Conservation (phyloP, 805 yeast species). For the Starmerella ratchasimensis region DNA sequence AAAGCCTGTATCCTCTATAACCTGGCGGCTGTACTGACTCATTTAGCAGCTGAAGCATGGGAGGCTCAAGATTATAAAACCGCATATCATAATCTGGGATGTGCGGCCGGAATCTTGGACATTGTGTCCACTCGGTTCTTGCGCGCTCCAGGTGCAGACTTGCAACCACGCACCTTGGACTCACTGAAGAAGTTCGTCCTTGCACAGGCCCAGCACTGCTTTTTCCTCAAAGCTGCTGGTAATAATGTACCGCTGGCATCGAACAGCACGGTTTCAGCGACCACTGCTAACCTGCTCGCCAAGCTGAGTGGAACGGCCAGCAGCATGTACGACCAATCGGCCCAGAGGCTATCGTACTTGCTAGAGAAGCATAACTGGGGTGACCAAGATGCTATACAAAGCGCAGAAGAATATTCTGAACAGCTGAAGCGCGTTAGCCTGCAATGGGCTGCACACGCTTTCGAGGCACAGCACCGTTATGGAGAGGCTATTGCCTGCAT, state of each 20-base stretch:
- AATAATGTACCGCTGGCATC: too few relatives aligned
- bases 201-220: constrained; percentile 83
- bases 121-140: constrained; percentile 67
- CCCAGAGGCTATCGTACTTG: constrained; percentile 28
- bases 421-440: constrained; percentile 46
- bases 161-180: constrained; percentile 51
- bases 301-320: constrained; percentile 57
- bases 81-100: constrained; percentile 50
- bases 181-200: constrained; percentile 53
- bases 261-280: constrained; percentile 15
- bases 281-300: constrained; percentile 56
- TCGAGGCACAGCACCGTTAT: constrained; percentile 42
- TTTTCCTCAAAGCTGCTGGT: constrained; percentile 49
- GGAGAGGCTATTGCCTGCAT: constrained; percentile 68
- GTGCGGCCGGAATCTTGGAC: constrained; percentile 63
- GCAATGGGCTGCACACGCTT: constrained; percentile 36
- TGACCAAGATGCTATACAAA: constrained; percentile 37
- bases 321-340: constrained; percentile 40
- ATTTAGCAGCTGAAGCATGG: constrained; percentile 27
- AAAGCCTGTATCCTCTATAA: constrained; percentile 77
- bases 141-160: constrained; percentile 76
- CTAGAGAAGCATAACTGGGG: constrained; percentile 30
- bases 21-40: constrained; percentile 49
- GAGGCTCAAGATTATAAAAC: constrained; percentile 36
- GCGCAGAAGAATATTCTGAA: constrained; percentile 38